Conservation (phyloP, 1,139 yeast species). For the Magnusiomyces suaveolens region DNA sequence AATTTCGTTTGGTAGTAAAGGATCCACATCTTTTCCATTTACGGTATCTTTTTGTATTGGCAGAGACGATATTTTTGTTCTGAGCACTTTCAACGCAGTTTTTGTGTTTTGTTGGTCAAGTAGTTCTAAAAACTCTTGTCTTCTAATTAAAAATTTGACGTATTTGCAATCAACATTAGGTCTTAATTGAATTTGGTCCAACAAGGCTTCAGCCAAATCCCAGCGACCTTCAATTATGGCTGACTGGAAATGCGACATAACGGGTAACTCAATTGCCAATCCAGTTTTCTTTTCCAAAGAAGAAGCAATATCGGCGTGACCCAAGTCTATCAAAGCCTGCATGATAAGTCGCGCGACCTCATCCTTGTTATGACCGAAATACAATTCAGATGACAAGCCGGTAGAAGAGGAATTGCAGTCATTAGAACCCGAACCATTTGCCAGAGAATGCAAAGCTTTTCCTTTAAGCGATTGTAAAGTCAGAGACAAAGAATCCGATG, state of each 20-base stretch:
- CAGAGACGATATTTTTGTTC: constrained; percentile 33
- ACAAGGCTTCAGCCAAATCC: constrained; percentile 34
- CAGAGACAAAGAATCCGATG: not conserved
- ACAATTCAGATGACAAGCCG: constrained; percentile 4
- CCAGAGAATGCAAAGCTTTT: not conserved
- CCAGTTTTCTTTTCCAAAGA: constrained; percentile 38
- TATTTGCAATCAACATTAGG: constrained; percentile 19
- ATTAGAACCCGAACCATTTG: not conserved
- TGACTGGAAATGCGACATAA: constrained; percentile 35
- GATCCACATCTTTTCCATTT: constrained; percentile 8
- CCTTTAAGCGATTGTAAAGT: not conserved
- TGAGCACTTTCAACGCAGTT: constrained; percentile 38
- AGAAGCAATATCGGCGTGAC: constrained; percentile 36
- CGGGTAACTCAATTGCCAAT: constrained; percentile 29
- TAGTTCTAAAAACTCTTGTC: constrained; percentile 30
- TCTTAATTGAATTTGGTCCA: constrained; percentile 29
- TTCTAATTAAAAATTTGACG: constrained; percentile 27
- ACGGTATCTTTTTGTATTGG: constrained; percentile 12
- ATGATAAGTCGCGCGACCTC: constrained; percentile 44
- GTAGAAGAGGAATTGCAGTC: not conserved
- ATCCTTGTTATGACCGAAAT: constrained; percentile 28
- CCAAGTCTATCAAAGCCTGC: constrained; percentile 43
- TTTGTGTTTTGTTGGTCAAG: constrained; percentile 26
- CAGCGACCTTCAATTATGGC: constrained; percentile 39
- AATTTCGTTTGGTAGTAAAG: constrained; percentile 10